phyloP scores from a whole-genome alignment of 257 asterid genomes.

The Euphrasia confusa region DNA sequence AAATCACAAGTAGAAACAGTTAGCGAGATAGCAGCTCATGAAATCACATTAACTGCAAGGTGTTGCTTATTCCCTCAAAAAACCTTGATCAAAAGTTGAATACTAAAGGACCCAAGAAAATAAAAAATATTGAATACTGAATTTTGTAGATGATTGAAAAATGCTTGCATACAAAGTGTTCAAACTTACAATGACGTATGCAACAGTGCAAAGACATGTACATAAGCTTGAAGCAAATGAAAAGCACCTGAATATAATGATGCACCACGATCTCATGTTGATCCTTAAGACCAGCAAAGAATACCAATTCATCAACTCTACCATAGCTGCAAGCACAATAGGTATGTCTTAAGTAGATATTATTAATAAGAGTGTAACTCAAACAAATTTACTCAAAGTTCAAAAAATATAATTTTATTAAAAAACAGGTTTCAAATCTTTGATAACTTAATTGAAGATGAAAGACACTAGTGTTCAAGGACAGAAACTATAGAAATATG shows the following conservation, averaged over 20 bases:
- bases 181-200: neutral
- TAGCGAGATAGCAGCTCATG: slow-evolving; percentile 16
- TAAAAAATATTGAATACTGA: slow-evolving; percentile 9
- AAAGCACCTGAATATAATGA: slow-evolving; percentile 87
- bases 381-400: slow-evolving; percentile 15
- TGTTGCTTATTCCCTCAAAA: too few species aligned
- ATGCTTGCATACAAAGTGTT: slow-evolving; percentile 7
- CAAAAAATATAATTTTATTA: slow-evolving; percentile 22
- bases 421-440: slow-evolving; percentile 2
- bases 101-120: neutral
- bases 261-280: slow-evolving; percentile 85
- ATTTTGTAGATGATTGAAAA: neutral
- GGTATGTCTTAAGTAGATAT: slow-evolving; percentile 21
- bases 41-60: neutral
- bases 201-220: slow-evolving; percentile 15
- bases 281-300: slow-evolving; percentile 95
- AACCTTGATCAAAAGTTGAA: neutral
- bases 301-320: slow-evolving; percentile 94
- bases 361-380: slow-evolving; percentile 15
- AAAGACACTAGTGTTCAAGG: slow-evolving; percentile 2
- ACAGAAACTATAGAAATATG: slow-evolving; percentile 1
- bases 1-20: slow-evolving; percentile 1
- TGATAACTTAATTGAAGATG: slow-evolving; percentile 11
- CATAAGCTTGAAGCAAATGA: slow-evolving; percentile 22
- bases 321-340: slow-evolving; percentile 69